Conservation (phyloP, 441 rosid species). For the Brassica balearica region DNA sequence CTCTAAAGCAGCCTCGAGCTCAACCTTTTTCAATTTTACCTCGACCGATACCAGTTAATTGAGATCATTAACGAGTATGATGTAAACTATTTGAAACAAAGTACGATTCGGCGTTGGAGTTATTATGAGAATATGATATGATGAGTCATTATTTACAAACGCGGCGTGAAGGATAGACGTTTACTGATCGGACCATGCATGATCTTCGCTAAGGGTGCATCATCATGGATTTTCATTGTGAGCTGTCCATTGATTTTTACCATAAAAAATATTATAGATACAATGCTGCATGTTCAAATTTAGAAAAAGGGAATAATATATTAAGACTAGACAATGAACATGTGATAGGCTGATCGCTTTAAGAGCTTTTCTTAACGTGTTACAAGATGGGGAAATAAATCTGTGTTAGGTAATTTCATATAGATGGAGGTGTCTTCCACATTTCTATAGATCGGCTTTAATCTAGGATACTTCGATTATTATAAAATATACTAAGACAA, state of each 20-base stretch:
- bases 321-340: not conserved
- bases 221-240: constrained; percentile 34
- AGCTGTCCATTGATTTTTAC: constrained; percentile 15
- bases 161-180: not conserved
- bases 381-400: not conserved
- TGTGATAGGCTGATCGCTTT: not conserved
- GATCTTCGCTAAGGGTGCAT: constrained; percentile 33
- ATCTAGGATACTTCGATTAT: not conserved
- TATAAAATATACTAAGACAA: not conserved
- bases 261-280: not conserved
- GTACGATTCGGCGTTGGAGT: constrained; percentile 37
- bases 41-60: constrained; percentile 16
- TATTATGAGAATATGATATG: constrained; percentile 33
- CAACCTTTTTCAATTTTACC: constrained; percentile 14
- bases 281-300: not conserved
- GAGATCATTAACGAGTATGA: constrained; percentile 15
- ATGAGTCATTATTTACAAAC: not conserved
- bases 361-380: not conserved
- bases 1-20: constrained; percentile 32
- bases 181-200: constrained; percentile 40
- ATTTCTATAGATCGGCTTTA: not conserved
- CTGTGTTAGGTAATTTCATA: not conserved
- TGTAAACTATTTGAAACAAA: constrained; percentile 28
- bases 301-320: not conserved
- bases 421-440: not conserved